A percentile compares a stretch with the other conserved stretches of the same genome.
These are phyloP conservation scores for Zangia roseola DNA, from an alignment of 768 basidiomycete species.

Conservation along the genomic window DNA sequence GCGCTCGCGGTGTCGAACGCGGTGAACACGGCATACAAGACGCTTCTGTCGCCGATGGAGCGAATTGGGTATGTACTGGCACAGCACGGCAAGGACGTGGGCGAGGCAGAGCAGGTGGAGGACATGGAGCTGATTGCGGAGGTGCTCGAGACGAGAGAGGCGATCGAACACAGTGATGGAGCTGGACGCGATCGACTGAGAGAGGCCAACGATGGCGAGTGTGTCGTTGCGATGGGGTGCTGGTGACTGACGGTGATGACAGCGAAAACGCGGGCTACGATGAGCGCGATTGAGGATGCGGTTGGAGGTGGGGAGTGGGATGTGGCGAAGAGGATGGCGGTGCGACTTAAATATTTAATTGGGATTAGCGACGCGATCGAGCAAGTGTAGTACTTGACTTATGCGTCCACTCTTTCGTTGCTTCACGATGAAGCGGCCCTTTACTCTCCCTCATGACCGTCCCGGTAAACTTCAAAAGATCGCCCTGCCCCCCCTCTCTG, in stretches of 20 bases:
- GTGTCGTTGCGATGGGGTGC: not conserved
- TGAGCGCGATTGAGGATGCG: slow-evolving; percentile 45
- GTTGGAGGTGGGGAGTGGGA: slow-evolving; percentile 57
- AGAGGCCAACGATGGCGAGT: slow-evolving; percentile 55
- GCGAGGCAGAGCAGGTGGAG: slow-evolving; percentile 70
- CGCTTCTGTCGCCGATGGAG: slow-evolving; percentile 66
- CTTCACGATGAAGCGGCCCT: slow-evolving; percentile 14
- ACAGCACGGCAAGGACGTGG: slow-evolving; percentile 53
- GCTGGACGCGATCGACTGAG: slow-evolving; percentile 48
- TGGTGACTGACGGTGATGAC: not conserved
- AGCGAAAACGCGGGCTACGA: slow-evolving; percentile 54
- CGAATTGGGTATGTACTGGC: slow-evolving; percentile 82
- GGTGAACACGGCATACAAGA: slow-evolving; percentile 81
- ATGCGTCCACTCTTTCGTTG: not conserved
- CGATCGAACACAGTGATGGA: slow-evolving; percentile 58
- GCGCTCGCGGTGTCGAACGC: slow-evolving; percentile 55
- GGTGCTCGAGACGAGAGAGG: slow-evolving; percentile 78
- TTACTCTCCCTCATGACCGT: slow-evolving; percentile 2
- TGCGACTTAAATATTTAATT: slow-evolving; percentile 73
- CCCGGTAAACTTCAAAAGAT: slow-evolving; percentile 19
- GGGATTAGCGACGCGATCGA: slow-evolving; percentile 47
- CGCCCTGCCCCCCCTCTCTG: slow-evolving; percentile 7
- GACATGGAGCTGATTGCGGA: slow-evolving; percentile 71
- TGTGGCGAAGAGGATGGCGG: slow-evolving; percentile 53
- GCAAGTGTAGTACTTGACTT: not conserved